Evolutionary conservation across 768 basidiomycete species (phyloP).

Genomic region (Neoboletus subvelutipes): DNA sequence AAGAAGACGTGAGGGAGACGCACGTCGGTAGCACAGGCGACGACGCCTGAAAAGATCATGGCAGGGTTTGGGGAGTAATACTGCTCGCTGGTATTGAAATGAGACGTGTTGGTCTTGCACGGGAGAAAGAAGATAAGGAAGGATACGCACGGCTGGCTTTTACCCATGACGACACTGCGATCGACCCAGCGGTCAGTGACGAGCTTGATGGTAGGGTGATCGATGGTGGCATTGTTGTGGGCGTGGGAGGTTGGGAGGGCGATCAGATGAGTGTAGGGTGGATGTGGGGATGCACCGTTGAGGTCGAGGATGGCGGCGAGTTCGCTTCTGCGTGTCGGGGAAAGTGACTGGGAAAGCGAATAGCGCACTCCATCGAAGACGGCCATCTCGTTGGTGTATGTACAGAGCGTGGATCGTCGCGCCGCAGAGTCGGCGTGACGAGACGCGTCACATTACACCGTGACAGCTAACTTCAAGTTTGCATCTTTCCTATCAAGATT

Average conservation of each 20-base stretch:
- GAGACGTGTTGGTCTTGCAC: conserved; percentile 1
- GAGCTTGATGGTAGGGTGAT: conserved; percentile 36
- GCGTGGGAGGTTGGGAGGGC: conserved; percentile 51
- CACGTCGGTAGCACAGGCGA: conserved; percentile 70
- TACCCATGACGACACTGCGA: conserved; percentile 56
- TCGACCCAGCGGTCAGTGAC: conserved; percentile 68
- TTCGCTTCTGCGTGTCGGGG: conserved; percentile 40
- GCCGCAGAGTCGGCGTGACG: neutral
- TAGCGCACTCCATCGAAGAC: conserved; percentile 47
- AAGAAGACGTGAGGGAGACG: conserved; percentile 12
- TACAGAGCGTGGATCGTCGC: neutral
- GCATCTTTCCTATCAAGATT: too few species aligned
- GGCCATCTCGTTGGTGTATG: conserved; percentile 16
- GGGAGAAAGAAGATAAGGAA: neutral
- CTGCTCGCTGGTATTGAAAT: conserved; percentile 38
- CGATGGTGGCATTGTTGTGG: conserved; percentile 33
- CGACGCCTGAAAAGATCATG: conserved; percentile 81
- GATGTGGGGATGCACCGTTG: conserved; percentile 52
- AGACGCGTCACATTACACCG: neutral
- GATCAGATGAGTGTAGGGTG: conserved; percentile 53
- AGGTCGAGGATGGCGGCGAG: conserved; percentile 47
- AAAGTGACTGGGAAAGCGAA: conserved; percentile 50
- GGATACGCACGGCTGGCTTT: conserved; percentile 54
- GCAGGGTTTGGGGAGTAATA: conserved; percentile 76
- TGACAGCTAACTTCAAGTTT: neutral